Base-by-base conservation (phyloP, 2,329 filamentous ascomycete species). In the Dryadomyces sulphureus region DNA sequence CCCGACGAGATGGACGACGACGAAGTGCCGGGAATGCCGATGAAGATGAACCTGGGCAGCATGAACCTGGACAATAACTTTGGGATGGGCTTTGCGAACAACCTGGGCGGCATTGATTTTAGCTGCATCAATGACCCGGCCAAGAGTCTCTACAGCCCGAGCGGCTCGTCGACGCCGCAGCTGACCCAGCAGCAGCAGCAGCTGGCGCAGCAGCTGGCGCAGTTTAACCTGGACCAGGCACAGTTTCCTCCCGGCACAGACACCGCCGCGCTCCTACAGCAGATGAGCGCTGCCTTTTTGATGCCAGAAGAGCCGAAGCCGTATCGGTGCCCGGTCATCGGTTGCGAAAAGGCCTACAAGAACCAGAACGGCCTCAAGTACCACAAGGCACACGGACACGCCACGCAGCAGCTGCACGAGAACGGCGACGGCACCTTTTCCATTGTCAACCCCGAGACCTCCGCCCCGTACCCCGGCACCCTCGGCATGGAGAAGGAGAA, bases 401-500 rank as follows among this genome's bases (percentile, higher is more conserved):
- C 93, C 58, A 96, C 90, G 51, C 92, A 98, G 61, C 87, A 94
- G 61, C 73, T 98, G 49, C 89, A 95, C 59, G 89, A 95, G 62
- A 98, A 98, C 56, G 84, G 85, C 16, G 92, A 98, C 58, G 92
- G 92, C 44, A 95, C 92, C 2, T 96, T 94, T 60, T 96, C 90
- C 0, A 98, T 98, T 54, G 90, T 98, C 44, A 94, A 98, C 56
- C 92, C 92, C 0, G 85, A 94, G 59, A 96, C 92, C 0, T 92
- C 85, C 24, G 77, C 87, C 1, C 92, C 92, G 0, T 98, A 96
- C 54, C 92, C 92, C 0, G 92, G 92, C 27, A 96, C 92, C 1
- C 70, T 94, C 32, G 92, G 92, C n/a, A 98, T 98, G 92, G 92
- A 98, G 66, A 98, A 96, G 63, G 90, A 96, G 68, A 98, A 98